phyloP scores from a whole-genome alignment of 331 rosid genomes.

The Rhamnella rubrinervis region DNA sequence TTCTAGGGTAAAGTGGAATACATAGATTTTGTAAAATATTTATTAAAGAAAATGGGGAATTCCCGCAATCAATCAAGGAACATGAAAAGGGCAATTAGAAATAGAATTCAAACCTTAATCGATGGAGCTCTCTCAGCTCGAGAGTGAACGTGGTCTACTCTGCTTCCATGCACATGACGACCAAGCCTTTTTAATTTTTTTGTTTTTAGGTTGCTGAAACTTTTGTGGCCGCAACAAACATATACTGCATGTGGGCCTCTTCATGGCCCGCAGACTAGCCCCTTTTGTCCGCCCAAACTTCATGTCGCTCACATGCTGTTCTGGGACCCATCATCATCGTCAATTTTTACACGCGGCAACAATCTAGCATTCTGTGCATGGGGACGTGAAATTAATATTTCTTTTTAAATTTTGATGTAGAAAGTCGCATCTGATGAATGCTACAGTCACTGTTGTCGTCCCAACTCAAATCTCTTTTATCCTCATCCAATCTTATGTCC shows the following conservation, averaged over 20 bases:
- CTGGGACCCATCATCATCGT: not conserved
- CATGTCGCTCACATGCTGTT: conserved; percentile 22
- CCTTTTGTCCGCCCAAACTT: conserved; percentile 21
- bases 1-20: too few species aligned
- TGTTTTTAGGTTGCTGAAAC: not conserved
- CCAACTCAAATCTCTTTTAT: too few species aligned
- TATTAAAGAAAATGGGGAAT: too few species aligned
- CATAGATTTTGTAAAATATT: too few species aligned
- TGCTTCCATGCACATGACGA: conserved; percentile 9
- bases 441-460: too few species aligned
- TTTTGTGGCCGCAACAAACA: not conserved
- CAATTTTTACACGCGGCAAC: not conserved
- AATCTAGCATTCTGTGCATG: not conserved
- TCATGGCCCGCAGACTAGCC: not conserved
- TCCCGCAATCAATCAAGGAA: not conserved
- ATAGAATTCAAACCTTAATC: conserved; percentile 2
- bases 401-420: too few species aligned
- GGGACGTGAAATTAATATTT: not conserved
- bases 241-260: not conserved
- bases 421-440: too few species aligned
- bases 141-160: not conserved
- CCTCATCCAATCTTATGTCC: too few species aligned
- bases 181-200: not conserved
- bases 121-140: not conserved
- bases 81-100: not conserved